A percentile compares a stretch with the other conserved stretches of the same genome.
phyloP scores from a whole-genome alignment of 345 rosid species.

The Lepidium didymum region DNA sequence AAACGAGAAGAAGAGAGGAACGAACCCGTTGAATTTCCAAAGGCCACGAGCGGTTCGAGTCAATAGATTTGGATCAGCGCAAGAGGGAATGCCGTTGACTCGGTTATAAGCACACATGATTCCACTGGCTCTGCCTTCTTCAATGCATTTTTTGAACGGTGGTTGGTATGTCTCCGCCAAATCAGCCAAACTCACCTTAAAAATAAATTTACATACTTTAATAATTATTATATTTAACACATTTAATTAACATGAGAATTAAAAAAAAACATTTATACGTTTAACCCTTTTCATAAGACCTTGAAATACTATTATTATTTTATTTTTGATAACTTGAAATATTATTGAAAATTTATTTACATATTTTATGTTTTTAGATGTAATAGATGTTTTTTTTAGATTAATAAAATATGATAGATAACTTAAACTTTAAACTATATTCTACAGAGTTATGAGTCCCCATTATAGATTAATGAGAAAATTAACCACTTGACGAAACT shows the following conservation, averaged over 20 bases:
- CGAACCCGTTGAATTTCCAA: conserved; percentile 75
- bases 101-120: conserved; percentile 84
- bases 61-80: conserved; percentile 63
- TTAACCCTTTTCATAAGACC: no score
- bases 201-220: no score
- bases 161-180: conserved; percentile 85
- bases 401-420: no score
- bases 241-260: neutral
- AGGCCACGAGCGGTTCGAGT: conserved; percentile 48
- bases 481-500: no score
- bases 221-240: no score
- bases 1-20: neutral
- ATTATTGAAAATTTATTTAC: neutral
- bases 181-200: conserved; percentile 65
- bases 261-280: neutral
- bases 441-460: no score
- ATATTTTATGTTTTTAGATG: no score
- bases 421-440: no score
- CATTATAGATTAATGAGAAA: no score
- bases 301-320: no score
- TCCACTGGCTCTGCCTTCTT: conserved; percentile 68
- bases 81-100: conserved; percentile 70
- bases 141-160: conserved; percentile 62
- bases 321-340: no score
- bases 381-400: no score